Base-by-base conservation (phyloP, 257 asterid genomes). In the Penstemon davidsonii region DNA sequence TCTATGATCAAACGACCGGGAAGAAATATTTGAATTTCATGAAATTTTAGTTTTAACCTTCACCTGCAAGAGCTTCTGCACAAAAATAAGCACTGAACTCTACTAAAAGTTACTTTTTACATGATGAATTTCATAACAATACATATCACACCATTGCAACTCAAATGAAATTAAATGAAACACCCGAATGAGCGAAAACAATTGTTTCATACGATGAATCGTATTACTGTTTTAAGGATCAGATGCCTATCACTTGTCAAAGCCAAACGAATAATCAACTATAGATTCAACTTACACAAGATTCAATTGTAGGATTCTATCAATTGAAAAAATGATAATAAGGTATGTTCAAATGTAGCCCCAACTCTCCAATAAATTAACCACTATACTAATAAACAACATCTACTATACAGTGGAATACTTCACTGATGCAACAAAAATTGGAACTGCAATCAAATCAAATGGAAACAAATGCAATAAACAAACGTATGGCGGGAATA, bases 401-500 rank as follows among this genome's bases (percentile, higher is more conserved):
- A 43, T 60, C 72, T 10, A 54, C 73, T 72, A 64, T 75, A 75
- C 78, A 67, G 67, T 43, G 52, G 44, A 55, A 66, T 56, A 52
- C 61, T 66, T 18, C 40, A 57, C 52, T 9, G 11, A 40, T 5
- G 19, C n/a, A 36, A 63, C 66, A 80, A 55, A 15, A 56, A 62
- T 38, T 25, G 66, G 53, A 53, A 25, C 57, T 13, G 6, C 12
- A n/a, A 49, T 11, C 43, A 3, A 40, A 46, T 42, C 43, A 39
- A 40, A 51, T 3, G 45, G 6, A 47, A 54, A 37, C 39, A 8
- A 9, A 66, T 38, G 56, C 1, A 43, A 60, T 39, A 58, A 40
- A 39, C n/a, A 13, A 11, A 62, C 10, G 60, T 45, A 53, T 0
- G 12, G 51, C 33, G 33, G 33, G 33, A 25, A 25, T 25, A 25